These are phyloP conservation scores for Achlya hypogyna DNA, from an alignment of 352 stramenopile species.

Conservation along the genomic window DNA sequence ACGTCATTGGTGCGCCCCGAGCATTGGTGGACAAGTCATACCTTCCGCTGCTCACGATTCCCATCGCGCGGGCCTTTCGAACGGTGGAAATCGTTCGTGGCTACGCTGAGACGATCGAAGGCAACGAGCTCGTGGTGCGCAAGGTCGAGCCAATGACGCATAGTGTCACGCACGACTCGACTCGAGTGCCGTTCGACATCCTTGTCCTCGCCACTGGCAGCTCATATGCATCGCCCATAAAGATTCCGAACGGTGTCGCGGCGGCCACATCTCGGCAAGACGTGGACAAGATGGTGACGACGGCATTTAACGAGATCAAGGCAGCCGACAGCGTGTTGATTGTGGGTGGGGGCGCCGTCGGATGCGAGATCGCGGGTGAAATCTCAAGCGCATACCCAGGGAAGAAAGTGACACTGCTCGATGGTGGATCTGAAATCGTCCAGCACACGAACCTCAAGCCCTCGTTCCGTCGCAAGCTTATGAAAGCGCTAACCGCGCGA, in stretches of 20 bases:
- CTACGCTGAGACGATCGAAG: constrained; percentile 24
- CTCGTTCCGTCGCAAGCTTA: constrained; percentile 39
- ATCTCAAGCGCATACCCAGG: constrained; percentile 43
- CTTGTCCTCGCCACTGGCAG: constrained; percentile 28
- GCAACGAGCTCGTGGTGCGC: constrained; percentile 22
- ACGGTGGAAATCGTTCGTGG: constrained; percentile 23
- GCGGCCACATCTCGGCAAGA: constrained; percentile 14
- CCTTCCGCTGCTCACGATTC: constrained; percentile 31
- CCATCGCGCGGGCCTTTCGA: constrained; percentile 28
- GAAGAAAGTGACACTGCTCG: constrained; percentile 52
- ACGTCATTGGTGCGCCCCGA: constrained; percentile 29
- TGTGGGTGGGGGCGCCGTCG: constrained; percentile 42
- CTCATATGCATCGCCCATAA: constrained; percentile 27
- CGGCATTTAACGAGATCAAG: constrained; percentile 29
- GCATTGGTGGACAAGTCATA: constrained; percentile 30
- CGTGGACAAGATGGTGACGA: constrained; percentile 28
- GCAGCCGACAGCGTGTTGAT: constrained; percentile 39
- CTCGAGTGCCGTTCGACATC: constrained; percentile 23
- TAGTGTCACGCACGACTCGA: constrained; percentile 18
- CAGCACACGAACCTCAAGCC: constrained; percentile 30
- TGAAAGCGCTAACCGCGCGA: constrained; percentile 27
- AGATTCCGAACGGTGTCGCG: constrained; percentile 13
- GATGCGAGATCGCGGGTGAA: constrained; percentile 49
- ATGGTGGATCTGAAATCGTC: constrained; percentile 31
- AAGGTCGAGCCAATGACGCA: background rate